phyloP scores from a whole-genome alignment of 2,329 filamentous ascomycete genomes.

The Sordariomycetes sp. region DNA sequence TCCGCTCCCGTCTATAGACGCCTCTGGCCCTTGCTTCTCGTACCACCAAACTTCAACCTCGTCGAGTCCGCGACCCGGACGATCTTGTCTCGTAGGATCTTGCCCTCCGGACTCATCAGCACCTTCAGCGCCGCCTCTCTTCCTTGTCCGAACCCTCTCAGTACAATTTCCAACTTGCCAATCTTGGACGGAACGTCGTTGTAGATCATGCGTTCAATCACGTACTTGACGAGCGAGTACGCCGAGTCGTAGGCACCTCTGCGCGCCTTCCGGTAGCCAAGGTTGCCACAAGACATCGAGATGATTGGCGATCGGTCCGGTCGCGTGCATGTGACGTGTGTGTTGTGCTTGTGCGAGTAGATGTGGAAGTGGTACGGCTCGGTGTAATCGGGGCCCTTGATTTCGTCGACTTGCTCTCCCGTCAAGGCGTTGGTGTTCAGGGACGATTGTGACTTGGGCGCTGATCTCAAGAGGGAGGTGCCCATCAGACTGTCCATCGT shows the following conservation, averaged over 20 bases:
- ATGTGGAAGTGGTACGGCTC: conserved; percentile 82
- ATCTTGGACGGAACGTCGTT: conserved; percentile 70
- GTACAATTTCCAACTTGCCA: conserved; percentile 64
- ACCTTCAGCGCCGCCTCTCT: conserved; percentile 87
- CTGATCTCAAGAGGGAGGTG: conserved; percentile 25
- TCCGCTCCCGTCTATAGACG: conserved; percentile 44
- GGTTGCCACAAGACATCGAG: conserved; percentile 72
- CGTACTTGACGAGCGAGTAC: conserved; percentile 79
- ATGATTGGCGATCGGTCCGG: conserved; percentile 74
- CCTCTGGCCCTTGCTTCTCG: conserved; percentile 74
- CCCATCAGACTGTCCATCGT: conserved; percentile 23
- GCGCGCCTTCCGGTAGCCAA: conserved; percentile 80
- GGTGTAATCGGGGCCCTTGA: conserved; percentile 22
- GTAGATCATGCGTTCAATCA: conserved; percentile 78
- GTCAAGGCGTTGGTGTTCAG: conserved; percentile 22
- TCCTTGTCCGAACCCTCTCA: conserved; percentile 79
- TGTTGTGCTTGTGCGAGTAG: conserved; percentile 86
- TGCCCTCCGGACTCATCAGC: conserved; percentile 77
- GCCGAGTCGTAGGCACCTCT: conserved; percentile 82
- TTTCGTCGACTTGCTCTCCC: conserved; percentile 7
- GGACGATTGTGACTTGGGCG: too few species aligned
- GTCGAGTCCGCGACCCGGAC: conserved; percentile 76
- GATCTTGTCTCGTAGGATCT: conserved; percentile 64
- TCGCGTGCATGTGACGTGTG: conserved; percentile 80
- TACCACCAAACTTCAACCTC: conserved; percentile 90